phyloP scores from a whole-genome alignment of 108 stramenopile genomes.

The Cyclostephanos invisitatus region DNA sequence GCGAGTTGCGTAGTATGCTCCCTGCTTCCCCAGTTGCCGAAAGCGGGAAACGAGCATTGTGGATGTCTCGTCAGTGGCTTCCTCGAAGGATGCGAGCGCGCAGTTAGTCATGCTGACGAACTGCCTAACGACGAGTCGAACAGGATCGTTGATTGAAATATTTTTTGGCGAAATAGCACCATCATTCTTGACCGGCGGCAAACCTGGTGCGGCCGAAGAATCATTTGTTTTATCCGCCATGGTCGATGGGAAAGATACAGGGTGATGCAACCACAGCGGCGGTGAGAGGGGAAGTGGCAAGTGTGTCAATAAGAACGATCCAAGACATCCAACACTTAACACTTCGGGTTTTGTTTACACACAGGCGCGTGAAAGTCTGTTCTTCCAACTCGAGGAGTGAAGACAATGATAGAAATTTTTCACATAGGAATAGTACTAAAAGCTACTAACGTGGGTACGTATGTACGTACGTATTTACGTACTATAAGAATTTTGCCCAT shows the following conservation, averaged over 20 bases:
- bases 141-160: conserved; percentile 11
- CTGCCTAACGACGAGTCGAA: conserved; percentile 28
- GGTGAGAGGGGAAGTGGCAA: not conserved
- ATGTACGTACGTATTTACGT: no score
- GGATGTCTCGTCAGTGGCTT: conserved; percentile 23
- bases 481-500: no score
- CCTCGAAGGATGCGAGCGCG: conserved; percentile 36
- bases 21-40: conserved; percentile 22
- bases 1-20: conserved; percentile 12
- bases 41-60: conserved; percentile 33
- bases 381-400: no score
- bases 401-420: no score
- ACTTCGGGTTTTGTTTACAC: no score
- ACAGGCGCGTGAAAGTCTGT: no score
- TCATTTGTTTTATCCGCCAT: conserved; percentile 6
- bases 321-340: not conserved
- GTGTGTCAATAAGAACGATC: no score
- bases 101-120: conserved; percentile 30
- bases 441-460: no score
- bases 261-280: not conserved
- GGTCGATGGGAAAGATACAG: not conserved
- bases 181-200: conserved; percentile 2
- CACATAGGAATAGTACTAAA: no score
- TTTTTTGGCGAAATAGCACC: conserved; percentile 6
- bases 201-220: not conserved